Evolutionary conservation across 345 rosid species (phyloP), one percentile per base, ranked within the genome.

Genomic region (Trapa bicornis): DNA sequence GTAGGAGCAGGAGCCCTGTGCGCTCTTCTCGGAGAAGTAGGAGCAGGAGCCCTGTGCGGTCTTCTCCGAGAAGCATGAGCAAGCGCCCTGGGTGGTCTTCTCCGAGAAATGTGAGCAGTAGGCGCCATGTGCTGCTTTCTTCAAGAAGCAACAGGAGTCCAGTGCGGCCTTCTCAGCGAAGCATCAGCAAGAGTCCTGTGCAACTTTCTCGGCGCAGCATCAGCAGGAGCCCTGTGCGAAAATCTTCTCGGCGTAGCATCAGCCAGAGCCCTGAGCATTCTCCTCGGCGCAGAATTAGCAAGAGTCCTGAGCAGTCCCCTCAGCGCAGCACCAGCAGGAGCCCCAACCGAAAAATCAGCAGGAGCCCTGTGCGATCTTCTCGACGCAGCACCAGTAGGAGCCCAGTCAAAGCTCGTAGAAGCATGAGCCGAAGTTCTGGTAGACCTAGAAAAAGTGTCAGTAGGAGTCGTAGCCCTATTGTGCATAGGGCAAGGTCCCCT

Each of bases 401-500:
- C 75, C 90, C 92, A 5, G 36, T 68, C 35, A 64, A 32, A 17
- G 17, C 70, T 66, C 64, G 76, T 32, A 72, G 70, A 69, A 66
- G 58, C 58, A 47, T 50, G n/a, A 64, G 74, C 71, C 79, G 79
- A 67, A 81, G 71, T 35, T 82, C 89, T 63, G 82, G 80, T 56
- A 82, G 89, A 78, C 86, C 37, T 1, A 57, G 80, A 39, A 88
- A 83, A 45, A 86, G 87, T 73, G 79, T 73, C 71, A 83, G 90
- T 45, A 80, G 86, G 71, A 87, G 90, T 74, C 84, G 74, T 17
- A 78, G 79, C 72, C 81, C 88, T 71, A 79, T 86, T 68, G 54
- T 71, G 14, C 83, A 85, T 10, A 76, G 84, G 75, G 81, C 64
- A 37, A 82, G 91, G 79, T 86, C 94, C 61, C 96, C 96, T 68